Evolutionary conservation across 352 stramenopile genomes (phyloP), one percentile per base, ranked within the genome.

Genomic region (Globisporangium megalacanthum): DNA sequence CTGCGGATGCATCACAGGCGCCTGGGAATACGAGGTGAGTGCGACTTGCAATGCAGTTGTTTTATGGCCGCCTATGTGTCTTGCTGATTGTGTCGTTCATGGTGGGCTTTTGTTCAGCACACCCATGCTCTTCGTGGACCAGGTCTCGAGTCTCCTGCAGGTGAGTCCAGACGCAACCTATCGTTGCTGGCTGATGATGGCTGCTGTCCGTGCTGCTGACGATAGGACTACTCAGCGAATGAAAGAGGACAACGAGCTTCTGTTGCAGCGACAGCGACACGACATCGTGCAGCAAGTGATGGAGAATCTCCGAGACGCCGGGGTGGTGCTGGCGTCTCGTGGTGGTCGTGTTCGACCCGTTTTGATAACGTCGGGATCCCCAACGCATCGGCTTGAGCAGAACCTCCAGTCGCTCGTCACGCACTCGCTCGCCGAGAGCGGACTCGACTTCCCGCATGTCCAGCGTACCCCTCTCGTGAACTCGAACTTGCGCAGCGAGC

Each of bases 251-350:
- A 78, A 90, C 51, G 62, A 73, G 36, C 56, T 47, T n/a, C 66
- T 83, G 22, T 62, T 91, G 0, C 47, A 76, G 33, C 67, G 83
- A 33, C 76, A 91, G 53, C 68, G 77, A 52, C 66, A 78, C 44
- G 63, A 57, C 0, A 87, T 91, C 36, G 72, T 91, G 9, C 75
- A 79, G 49, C 72, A 86, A 60, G 78, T 91, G 11, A 59, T 91
- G 52, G 44, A 73, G 33, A 79, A 47, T 36, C 69, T 91, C n/a
- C 64, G 67, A 31, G 65, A 65, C 3, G 73, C 65, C 25, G 72
- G 72, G 15, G 48, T 54, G 14, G 17, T 39, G 35, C 10, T 39
- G 35, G 2, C 35, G 10, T 13, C 35, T 8, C 35, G 2, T 13
- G 35, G 10, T 65, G 50, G 11, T 29, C 31, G 36, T 20, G n/a